phyloP scores from a whole-genome alignment of 345 rosid genomes.

The Dimocarpus longan region DNA sequence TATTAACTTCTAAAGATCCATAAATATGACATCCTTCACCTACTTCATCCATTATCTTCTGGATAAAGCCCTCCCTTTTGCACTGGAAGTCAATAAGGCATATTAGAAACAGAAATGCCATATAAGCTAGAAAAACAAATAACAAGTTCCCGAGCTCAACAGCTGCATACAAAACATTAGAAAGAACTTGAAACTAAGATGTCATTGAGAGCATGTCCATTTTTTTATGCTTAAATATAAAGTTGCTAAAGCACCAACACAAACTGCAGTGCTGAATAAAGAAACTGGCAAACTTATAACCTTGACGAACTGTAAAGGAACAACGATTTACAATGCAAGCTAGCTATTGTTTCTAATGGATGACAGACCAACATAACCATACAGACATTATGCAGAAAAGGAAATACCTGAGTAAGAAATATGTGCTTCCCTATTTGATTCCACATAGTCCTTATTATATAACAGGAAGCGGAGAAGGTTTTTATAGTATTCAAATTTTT shows the following conservation, averaged over 20 bases:
- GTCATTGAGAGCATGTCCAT: neutral
- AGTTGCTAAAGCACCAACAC: neutral
- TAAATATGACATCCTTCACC: constrained; percentile 91
- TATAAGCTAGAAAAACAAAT: neutral
- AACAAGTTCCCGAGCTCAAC: constrained; percentile 11
- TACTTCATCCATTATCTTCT: constrained; percentile 75
- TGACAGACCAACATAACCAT: too few relatives aligned
- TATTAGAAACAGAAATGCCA: neutral
- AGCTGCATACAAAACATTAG: constrained; percentile 1
- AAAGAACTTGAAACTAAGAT: neutral
- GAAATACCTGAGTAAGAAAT: too few relatives aligned
- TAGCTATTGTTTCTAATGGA: too few relatives aligned
- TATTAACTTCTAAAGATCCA: constrained; percentile 86
- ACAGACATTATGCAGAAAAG: too few relatives aligned
- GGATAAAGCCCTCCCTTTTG: constrained; percentile 85
- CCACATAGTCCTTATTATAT: too few relatives aligned
- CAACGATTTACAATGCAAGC: too few relatives aligned
- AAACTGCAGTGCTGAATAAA: neutral
- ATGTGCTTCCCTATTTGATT: too few relatives aligned
- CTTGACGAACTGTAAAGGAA: too few relatives aligned
- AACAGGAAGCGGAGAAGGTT: too few relatives aligned
- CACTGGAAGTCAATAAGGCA: constrained; percentile 46
- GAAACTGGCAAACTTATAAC: neutral
- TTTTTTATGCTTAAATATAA: neutral
- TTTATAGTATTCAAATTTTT: too few relatives aligned